phyloP scores from a whole-genome alignment of 495 filamentous ascomycete genomes.

The Bombardia bombarda region DNA sequence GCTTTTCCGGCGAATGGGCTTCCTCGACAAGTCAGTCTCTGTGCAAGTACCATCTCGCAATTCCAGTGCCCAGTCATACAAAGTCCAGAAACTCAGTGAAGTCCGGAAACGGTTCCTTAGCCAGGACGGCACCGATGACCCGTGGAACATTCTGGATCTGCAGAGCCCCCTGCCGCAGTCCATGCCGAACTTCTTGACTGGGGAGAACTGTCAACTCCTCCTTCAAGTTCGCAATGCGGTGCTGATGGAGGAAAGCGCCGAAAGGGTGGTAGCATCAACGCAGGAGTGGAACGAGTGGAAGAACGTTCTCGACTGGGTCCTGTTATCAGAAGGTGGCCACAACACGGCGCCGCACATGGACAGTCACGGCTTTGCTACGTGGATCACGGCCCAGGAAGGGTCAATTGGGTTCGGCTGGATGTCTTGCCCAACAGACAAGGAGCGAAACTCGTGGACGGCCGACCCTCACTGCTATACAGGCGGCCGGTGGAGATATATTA shows the following conservation, averaged over 20 bases:
- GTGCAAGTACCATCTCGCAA: constrained; percentile 10
- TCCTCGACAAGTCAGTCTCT: constrained; percentile 1
- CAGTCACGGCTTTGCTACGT: no score
- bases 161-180: constrained; percentile 2
- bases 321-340: constrained; percentile 12
- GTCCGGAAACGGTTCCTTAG: constrained; percentile 7
- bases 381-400: no score
- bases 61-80: background rate
- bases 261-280: constrained; percentile 2
- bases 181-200: constrained; percentile 6
- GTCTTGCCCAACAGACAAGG: no score
- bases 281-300: constrained; percentile 8
- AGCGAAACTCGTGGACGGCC: no score
- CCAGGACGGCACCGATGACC: constrained; percentile 2
- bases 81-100: constrained; percentile 1
- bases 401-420: no score
- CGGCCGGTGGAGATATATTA: no score
- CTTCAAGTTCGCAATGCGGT: background rate
- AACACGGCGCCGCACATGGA: constrained; percentile 7
- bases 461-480: no score
- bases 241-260: constrained; percentile 1
- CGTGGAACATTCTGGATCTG: constrained; percentile 12
- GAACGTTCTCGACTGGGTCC: constrained; percentile 4
- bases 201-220: constrained; percentile 10
- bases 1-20: constrained; percentile 10